A percentile compares a stretch with the other conserved stretches of the same genome.
Conservation (phyloP, 192 early-diverging fungal species). For the Coemansia sp. region DNA sequence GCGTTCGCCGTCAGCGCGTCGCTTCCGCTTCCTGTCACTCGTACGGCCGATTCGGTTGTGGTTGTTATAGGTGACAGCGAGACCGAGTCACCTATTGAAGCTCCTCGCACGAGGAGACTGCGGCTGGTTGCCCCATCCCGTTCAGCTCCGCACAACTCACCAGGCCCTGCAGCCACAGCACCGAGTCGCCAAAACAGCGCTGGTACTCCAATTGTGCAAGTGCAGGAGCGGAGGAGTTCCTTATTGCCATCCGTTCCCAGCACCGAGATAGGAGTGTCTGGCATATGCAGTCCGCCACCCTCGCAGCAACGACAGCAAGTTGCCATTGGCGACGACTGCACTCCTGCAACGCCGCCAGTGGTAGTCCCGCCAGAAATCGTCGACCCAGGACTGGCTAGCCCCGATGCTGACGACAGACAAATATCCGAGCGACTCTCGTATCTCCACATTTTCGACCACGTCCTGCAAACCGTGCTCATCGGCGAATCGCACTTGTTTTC, state of each 20-base stretch:
- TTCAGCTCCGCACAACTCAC: background rate
- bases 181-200: background rate
- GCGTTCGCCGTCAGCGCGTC: background rate
- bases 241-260: background rate
- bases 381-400: background rate
- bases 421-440: constrained; percentile 39
- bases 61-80: background rate
- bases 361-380: background rate
- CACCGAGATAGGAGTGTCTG: background rate
- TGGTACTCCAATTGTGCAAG: background rate
- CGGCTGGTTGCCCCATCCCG: background rate
- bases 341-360: background rate
- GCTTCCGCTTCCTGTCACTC: background rate
- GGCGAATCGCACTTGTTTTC: constrained; percentile 43
- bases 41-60: background rate
- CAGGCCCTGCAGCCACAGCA: background rate
- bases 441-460: constrained; percentile 46
- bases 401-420: constrained; percentile 3
- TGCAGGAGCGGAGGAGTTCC: constrained; percentile 3
- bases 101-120: background rate
- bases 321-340: background rate
- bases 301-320: background rate
- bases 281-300: constrained; percentile 3
- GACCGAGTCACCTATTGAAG: background rate
- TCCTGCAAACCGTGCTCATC: constrained; percentile 37